These are phyloP conservation scores for Bondarzewia mesenterica DNA, from an alignment of 1,284 basidiomycete species.

Conservation along the genomic window DNA sequence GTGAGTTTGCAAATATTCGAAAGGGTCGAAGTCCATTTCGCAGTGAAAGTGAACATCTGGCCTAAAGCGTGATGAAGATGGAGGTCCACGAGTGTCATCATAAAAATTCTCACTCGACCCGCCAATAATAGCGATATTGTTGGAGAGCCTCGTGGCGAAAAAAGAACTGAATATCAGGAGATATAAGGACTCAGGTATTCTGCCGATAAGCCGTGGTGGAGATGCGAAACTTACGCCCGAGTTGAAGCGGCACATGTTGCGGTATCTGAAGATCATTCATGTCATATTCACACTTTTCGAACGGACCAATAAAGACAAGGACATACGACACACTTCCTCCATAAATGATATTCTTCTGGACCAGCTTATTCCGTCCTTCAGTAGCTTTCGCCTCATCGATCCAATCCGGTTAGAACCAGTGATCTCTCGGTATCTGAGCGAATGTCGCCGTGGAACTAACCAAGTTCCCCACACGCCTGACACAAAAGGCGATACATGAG, in stretches of 20 bases:
- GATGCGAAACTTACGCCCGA: constrained; percentile 43
- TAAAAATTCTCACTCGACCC: constrained; percentile 40
- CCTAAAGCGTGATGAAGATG: too few relatives aligned
- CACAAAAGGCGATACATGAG: neutral
- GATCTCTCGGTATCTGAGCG: constrained; percentile 38
- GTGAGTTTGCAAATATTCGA: constrained; percentile 67
- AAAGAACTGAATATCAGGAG: constrained; percentile 34
- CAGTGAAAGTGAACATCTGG: constrained; percentile 72
- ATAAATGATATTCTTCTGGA: constrained; percentile 53
- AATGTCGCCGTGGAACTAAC: constrained; percentile 32
- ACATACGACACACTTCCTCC: constrained; percentile 23
- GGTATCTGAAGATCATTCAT: constrained; percentile 22
- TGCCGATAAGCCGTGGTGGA: constrained; percentile 7
- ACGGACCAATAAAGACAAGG: too few relatives aligned
- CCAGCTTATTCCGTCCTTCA: constrained; percentile 49
- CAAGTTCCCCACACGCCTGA: constrained; percentile 34
- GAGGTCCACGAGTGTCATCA: neutral
- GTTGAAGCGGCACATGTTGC: constrained; percentile 57
- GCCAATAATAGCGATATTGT: constrained; percentile 55
- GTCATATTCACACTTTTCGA: neutral
- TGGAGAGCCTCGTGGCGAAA: constrained; percentile 39
- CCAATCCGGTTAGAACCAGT: constrained; percentile 54
- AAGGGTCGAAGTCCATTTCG: constrained; percentile 67
- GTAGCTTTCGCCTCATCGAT: constrained; percentile 63
- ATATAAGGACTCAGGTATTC: too few relatives aligned